Base-by-base conservation (phyloP, 106 monocot genomes). In the Narthecium ossifragum region DNA sequence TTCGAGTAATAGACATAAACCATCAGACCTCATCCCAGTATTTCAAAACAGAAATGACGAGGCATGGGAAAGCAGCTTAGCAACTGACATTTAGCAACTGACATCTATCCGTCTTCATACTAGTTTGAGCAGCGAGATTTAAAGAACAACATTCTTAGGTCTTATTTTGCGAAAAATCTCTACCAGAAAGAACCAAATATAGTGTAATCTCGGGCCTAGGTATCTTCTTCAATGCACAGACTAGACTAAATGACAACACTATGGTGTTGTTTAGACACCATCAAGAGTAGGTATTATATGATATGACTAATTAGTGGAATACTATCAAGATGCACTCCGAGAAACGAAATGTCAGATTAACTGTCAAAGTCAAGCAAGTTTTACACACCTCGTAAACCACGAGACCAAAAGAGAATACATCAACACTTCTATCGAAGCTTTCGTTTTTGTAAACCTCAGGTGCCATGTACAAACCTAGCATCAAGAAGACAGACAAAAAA, bases 341-440 rank as follows among this genome's bases (percentile, higher is more conserved):
- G 32, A 8, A 0, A 48, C 36, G 18, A 6, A n/a, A 34, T 26
- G n/a, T 25, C 25, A 3, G 31, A 11, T 58, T 5, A 34, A 12
- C 25, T 1, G 14, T 5, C 13, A 73, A 45, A 48, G n/a, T 11
- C 2, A 20, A 22, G 18, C 15, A 31, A 49, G 15, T 46, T 2
- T 41, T 4, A 59, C 62, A 59, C 60, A 94, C 93, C 89, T 94
- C 93, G 46, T 89, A 85, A 41, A 94, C 63, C 66, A 94, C 86
- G 59, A 94, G 71, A 61, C 93, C 85, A 58, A 89, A 94, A 18
- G 93, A 89, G 68, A 88, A 93, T 60, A 71, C 62, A 74, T 93
- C 93, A 61, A 80, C 85, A 64, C 76, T 68, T 61, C 69, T 79
- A 31, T 75, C 85, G 73, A 93, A 88, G 59, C 65, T 36, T 71